Base-by-base conservation (phyloP, 2,329 filamentous ascomycete species). In the Aspergillus sp. region DNA sequence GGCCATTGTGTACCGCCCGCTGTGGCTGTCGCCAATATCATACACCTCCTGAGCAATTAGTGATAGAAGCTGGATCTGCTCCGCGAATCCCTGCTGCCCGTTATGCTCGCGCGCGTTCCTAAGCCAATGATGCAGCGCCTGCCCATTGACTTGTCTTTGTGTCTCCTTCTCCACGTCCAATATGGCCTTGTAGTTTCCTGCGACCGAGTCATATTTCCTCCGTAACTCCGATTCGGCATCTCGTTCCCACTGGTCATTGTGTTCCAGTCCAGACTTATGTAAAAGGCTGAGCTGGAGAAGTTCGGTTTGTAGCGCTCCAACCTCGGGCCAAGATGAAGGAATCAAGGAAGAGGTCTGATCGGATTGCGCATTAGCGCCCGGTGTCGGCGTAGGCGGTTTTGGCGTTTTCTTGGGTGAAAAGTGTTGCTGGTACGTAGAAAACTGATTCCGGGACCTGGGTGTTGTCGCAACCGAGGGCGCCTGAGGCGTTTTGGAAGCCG, bases 221-320 rank as follows among this genome's bases (percentile, higher is more conserved):
- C 65, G 70, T 54, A 77, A 57, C 24, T 66, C 60, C 19, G 58
- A 57, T 54, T 75, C 70, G 0, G 68, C 68, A 20, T 61, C 65
- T 3, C 56, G 44, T 56, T 72, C 68, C 74, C 71, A 75, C 44
- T 72, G 66, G 3, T 62, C 56, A 17, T 71, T 64, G 19, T 63
- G 62, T 41, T 68, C 68, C 19, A 71, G 52, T 7, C 64, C 67
- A 5, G 67, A 66, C 7, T 69, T 67, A 61, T 77, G 71, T 6
- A 79, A 65, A 5, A 79, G 68, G 52, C 70, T 72, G 15, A 80
- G 60, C 54, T 80, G 77, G 22, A 80, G 66, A 12, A 80, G 65
- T 57, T 80, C 77, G 0, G 73, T 77, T 56, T 77, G 73, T 33
- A 79, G 51, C 12, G 70, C 68, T 13, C 69, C 62, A 51, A 74